Evolutionary conservation across 2,329 filamentous ascomycete species (phyloP), one percentile per base, ranked within the genome.

Genomic region (Didymella segeticola): DNA sequence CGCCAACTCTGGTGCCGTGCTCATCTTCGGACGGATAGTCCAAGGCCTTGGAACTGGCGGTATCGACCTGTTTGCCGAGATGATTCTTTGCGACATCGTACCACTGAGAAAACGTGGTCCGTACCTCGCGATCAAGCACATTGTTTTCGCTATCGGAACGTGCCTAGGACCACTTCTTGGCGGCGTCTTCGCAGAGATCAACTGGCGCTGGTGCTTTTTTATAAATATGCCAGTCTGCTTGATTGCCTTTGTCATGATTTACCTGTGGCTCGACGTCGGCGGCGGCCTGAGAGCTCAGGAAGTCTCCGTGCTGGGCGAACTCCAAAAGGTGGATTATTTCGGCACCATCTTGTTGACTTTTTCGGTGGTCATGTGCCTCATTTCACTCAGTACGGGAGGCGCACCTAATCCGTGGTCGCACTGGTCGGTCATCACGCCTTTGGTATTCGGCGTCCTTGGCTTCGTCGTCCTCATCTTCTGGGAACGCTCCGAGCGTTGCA

Each of bases 1-100:
- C 0, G 79, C 84, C 0, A 73, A 62, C 0, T 78, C 59, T 7
- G 73, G 71, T 1, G 63, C 58, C 0, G 78, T 80, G 63, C 71
- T 89, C 2, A 83, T 88, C 12, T 77, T 75, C 56, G 83, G 82
- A n/a, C 77, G 84, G 0, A 77, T 77, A 0, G 67, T 87, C 1
- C 83, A 87, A 50, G 85, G 85, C 0, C 62, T 81, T 2, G 81
- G 80, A 0, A 76, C 70, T 1, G 80, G 78, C 2, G 81, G 80
- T 0, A 75, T 80, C 57, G 75, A 74, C 43, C 63, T 79, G 33
- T 68, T 83, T 2, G 71, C 77, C 4, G 77, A 80, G 20, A 75
- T 83, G 45, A 76, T 85, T 15, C 71, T 83, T 7, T 79, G 75
- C 20, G 82, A 84, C 49, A 64, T 84, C 3, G 76, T 83, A 0